These are phyloP conservation scores for Fusarium tricinctum DNA, from an alignment of 2,329 filamentous ascomycete species.

Conservation along the genomic window DNA sequence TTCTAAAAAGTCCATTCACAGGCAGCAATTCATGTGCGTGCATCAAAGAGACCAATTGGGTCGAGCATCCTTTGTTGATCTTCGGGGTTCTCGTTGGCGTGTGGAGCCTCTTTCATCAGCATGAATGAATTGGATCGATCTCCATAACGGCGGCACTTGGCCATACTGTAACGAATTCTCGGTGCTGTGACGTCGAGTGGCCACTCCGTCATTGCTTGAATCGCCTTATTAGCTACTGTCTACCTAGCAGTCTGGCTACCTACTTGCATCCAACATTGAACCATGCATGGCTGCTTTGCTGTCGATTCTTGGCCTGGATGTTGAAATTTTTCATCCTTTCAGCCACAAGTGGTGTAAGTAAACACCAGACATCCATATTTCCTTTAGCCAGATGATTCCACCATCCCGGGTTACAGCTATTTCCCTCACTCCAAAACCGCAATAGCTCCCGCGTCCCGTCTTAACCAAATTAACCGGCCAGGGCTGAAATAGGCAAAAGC, in stretches of 20 bases:
- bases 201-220: conserved; percentile 33
- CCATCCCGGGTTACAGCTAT: conserved; percentile 15
- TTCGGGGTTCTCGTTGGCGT: conserved; percentile 18
- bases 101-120: conserved; percentile 38
- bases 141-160: conserved; percentile 37
- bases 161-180: conserved; percentile 22
- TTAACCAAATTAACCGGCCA: conserved; percentile 39
- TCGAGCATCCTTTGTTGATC: conserved; percentile 23
- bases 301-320: conserved; percentile 17
- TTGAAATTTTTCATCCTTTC: conserved; percentile 9
- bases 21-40: conserved; percentile 27
- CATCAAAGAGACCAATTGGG: conserved; percentile 4
- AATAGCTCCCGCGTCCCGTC: conserved; percentile 16
- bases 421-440: conserved; percentile 38
- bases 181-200: conserved; percentile 45
- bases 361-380: conserved; percentile 16
- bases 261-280: conserved; percentile 12
- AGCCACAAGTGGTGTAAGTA: conserved; percentile 10
- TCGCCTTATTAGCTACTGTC: neutral
- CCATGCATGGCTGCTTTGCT: conserved; percentile 5
- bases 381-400: conserved; percentile 23
- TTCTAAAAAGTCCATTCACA: conserved; percentile 26
- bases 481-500: conserved; percentile 37
- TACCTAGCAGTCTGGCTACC: neutral
- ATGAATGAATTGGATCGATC: conserved; percentile 18